phyloP scores from a whole-genome alignment of 441 rosid genomes.

The Pelargonium cotyledonis region DNA sequence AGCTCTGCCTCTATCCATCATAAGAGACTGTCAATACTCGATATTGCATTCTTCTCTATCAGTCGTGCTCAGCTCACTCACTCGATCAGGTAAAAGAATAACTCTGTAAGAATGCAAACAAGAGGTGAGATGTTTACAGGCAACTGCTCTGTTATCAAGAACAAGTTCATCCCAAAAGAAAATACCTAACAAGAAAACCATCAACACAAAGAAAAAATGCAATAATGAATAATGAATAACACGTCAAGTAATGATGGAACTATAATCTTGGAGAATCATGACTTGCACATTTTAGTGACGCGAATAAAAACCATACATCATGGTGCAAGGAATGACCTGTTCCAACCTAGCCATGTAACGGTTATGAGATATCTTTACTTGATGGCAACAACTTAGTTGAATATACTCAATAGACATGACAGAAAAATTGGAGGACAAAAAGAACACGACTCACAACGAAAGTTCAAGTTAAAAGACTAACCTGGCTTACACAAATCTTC shows the following conservation, averaged over 20 bases:
- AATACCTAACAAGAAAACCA: neutral
- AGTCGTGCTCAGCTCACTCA: neutral
- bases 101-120: neutral
- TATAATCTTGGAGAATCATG: neutral
- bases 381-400: neutral
- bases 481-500: conserved; percentile 8
- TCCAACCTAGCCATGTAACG: neutral
- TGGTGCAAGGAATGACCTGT: neutral
- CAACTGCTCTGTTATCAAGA: neutral
- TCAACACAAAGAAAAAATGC: neutral
- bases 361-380: neutral
- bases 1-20: neutral
- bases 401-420: neutral
- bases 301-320: neutral
- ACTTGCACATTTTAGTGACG: neutral
- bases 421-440: neutral
- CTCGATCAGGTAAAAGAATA: neutral
- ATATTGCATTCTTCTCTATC: neutral
- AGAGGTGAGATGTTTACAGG: neutral
- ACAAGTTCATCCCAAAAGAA: neutral
- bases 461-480: conserved; percentile 12
- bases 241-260: neutral
- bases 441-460: neutral
- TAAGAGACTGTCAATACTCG: neutral
- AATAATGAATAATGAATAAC: neutral